Evolutionary conservation across 2,329 filamentous ascomycete species (phyloP).

Genomic region (Monosporascus ibericus): DNA sequence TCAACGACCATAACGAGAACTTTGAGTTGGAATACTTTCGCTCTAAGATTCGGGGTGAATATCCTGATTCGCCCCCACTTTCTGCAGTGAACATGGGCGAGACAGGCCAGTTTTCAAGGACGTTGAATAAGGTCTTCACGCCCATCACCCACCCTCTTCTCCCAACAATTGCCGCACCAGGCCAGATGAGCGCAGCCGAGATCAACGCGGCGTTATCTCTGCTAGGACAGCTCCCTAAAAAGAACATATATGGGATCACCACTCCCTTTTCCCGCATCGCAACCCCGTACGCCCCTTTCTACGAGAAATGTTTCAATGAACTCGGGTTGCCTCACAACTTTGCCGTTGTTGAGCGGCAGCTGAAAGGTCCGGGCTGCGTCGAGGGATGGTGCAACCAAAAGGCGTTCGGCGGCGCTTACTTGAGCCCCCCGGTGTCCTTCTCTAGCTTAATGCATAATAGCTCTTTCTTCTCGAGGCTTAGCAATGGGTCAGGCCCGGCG

Average conservation of each 20-base stretch:
- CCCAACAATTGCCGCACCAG: slow-evolving; percentile 77
- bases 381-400: slow-evolving; percentile 67
- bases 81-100: slow-evolving; percentile 86
- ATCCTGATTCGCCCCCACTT: slow-evolving; percentile 64
- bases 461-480: slow-evolving; percentile 44
- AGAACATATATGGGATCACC: slow-evolving; percentile 74
- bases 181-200: slow-evolving; percentile 78
- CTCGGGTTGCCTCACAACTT: slow-evolving; percentile 83
- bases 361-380: slow-evolving; percentile 58
- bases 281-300: slow-evolving; percentile 74
- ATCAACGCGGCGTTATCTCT: slow-evolving; percentile 75
- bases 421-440: slow-evolving; percentile 65
- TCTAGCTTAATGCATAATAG: slow-evolving; percentile 53
- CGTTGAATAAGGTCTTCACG: slow-evolving; percentile 79
- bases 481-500: slow-evolving; percentile 45
- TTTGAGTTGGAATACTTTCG: slow-evolving; percentile 89
- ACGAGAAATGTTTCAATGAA: slow-evolving; percentile 77
- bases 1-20: slow-evolving; percentile 76
- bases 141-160: slow-evolving; percentile 82
- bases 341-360: slow-evolving; percentile 64
- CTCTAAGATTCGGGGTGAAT: slow-evolving; percentile 64
- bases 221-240: slow-evolving; percentile 74
- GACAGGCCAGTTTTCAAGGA: slow-evolving; percentile 76
- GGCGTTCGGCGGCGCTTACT: slow-evolving; percentile 75
- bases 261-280: slow-evolving; percentile 56